phyloP scores from a whole-genome alignment of 2,329 filamentous ascomycete genomes.

The Tolypocladium endophyticum region DNA sequence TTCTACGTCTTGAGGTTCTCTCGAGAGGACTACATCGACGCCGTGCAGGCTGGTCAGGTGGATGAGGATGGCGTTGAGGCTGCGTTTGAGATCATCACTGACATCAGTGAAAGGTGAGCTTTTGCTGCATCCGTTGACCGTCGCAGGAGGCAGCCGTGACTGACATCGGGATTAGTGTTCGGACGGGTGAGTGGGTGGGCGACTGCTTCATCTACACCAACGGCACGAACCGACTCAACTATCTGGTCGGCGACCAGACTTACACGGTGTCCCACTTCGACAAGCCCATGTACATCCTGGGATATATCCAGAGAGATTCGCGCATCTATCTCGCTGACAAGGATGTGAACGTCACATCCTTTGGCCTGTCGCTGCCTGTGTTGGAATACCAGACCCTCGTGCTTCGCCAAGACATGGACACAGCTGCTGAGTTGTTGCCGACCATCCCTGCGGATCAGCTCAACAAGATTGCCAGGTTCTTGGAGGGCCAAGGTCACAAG shows the following conservation, averaged over 20 bases:
- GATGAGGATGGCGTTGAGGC: constrained; percentile 90
- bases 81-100: constrained; percentile 91
- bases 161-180: constrained; percentile 47
- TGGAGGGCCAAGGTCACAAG: constrained; percentile 95
- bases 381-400: constrained; percentile 97
- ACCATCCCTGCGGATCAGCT: constrained; percentile 86
- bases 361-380: constrained; percentile 80
- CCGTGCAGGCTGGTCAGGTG: constrained; percentile 68
- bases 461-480: constrained; percentile 95
- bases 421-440: constrained; percentile 72
- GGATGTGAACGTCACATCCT: constrained; percentile 85
- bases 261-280: constrained; percentile 98
- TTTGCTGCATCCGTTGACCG: background rate
- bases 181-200: constrained; percentile 94
- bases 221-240: constrained; percentile 91
- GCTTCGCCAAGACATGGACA: constrained; percentile 84
- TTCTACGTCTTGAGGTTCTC: constrained; percentile 93
- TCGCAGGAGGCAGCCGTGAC: background rate
- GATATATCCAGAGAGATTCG: constrained; percentile 93
- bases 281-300: constrained; percentile 85
- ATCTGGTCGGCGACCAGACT: constrained; percentile 93
- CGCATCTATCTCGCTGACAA: constrained; percentile 93
- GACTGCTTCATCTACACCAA: constrained; percentile 99
- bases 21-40: constrained; percentile 76
- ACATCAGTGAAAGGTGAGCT: constrained; percentile 75